Evolutionary conservation across 1,284 basidiomycete genomes (phyloP), one percentile per base, ranked within the genome.

Genomic region (Boletus hoseneyae): DNA sequence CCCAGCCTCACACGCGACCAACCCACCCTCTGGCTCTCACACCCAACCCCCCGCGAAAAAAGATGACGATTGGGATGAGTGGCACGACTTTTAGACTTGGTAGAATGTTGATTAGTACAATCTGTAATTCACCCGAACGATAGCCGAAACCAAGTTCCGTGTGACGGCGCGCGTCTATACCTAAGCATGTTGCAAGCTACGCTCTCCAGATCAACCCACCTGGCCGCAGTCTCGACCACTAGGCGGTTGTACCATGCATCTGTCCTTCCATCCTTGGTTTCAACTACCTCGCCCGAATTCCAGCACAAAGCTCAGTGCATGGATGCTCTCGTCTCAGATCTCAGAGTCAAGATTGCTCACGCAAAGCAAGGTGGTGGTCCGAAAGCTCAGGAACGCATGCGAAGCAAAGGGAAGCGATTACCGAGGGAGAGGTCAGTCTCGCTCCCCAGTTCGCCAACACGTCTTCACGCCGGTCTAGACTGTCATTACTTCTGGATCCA

Each of bases 351-450:
- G 64, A 69, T 81, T 45, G 75, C 79, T 0, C 64, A 68, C 11
- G 80, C 79, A 46, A 75, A 85, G 56, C 70, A 75, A 42, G 88
- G 87, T 23, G 81, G 86, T 53, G 79, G 83, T 34, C 48, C 73
- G 38, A 90, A 86, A 66, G 88, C 90, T 34, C 78, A 83, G 43
- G 85, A 90, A 61, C 80, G 86, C 49, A 89, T 93, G 80, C 74
- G 79, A 58, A 83, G 77, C 51, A 85, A 83, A 59, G 90, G 90
- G 8, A 96, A 96, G 76, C 82, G 85, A 64, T 71, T 93, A n/a
- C 90, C 90, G 29, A 77, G 93, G 60, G 91, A 95, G 73, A 77
- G 92, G 91, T 93, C 47, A 45, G 67, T 48, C 48, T 48, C 70
- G n/a, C 27, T 36, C 51, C 40, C 45, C 5, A 9, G 2, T 35